These are phyloP conservation scores for Xylaria curta DNA, from an alignment of 495 filamentous ascomycete species.

Conservation along the genomic window DNA sequence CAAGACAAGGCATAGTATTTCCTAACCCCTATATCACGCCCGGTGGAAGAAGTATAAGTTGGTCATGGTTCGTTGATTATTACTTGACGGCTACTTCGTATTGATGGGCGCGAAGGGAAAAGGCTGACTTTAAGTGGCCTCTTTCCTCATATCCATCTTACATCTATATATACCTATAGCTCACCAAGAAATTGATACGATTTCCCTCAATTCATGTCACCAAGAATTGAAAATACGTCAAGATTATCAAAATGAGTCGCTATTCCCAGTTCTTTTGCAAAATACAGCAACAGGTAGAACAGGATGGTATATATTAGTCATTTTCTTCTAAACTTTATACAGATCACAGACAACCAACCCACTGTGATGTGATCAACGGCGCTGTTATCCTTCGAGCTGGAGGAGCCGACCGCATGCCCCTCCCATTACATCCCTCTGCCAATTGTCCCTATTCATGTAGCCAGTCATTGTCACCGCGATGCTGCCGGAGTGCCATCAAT, in stretches of 20 bases:
- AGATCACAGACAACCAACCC: slow-evolving; percentile 19
- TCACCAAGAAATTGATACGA: not conserved
- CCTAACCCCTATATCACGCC: not conserved
- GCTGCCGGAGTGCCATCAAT: not conserved
- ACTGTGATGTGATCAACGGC: slow-evolving; percentile 8
- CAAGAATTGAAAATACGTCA: not conserved
- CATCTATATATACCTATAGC: no score
- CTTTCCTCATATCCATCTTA: no score
- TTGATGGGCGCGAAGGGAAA: not conserved
- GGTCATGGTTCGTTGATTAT: not conserved
- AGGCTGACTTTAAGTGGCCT: no score
- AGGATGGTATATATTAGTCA: slow-evolving; percentile 24
- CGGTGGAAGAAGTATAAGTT: not conserved
- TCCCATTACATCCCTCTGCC: slow-evolving; percentile 13
- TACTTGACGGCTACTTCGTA: not conserved
- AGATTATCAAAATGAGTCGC: not conserved
- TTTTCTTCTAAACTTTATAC: slow-evolving; percentile 25
- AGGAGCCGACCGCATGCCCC: slow-evolving; percentile 4
- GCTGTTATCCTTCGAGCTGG: slow-evolving; percentile 9
- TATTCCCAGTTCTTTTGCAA: not conserved
- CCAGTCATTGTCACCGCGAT: not conserved
- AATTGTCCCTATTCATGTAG: slow-evolving; percentile 1
- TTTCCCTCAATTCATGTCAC: not conserved
- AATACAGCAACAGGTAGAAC: slow-evolving; percentile 2
- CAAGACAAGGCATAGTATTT: not conserved